Conservation (phyloP, 345 rosid species). For the Mercurialis annua region DNA sequence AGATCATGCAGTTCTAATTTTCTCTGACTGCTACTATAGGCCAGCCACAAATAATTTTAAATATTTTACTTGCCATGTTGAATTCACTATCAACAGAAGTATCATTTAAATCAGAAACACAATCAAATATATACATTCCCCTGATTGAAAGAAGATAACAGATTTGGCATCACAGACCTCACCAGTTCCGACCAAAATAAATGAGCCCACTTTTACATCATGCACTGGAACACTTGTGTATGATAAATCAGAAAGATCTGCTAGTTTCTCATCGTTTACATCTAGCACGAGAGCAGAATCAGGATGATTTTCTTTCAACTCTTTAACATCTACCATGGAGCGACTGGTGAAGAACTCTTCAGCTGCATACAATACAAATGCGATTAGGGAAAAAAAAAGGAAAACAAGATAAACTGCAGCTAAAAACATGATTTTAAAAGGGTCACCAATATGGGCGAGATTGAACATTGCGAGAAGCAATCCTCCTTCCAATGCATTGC, state of each 20-base stretch:
- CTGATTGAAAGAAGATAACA: neutral
- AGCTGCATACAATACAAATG: slow-evolving; percentile 45
- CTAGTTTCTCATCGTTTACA: slow-evolving; percentile 54
- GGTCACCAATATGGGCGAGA: slow-evolving; percentile 87
- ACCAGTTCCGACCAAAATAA: slow-evolving; percentile 87
- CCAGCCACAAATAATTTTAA: neutral
- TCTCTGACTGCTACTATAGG: neutral
- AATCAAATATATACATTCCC: neutral
- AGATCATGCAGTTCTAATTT: neutral
- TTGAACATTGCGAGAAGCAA: slow-evolving; percentile 95
- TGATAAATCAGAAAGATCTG: slow-evolving; percentile 64
- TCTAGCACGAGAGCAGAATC: slow-evolving; percentile 68
- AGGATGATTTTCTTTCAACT: slow-evolving; percentile 88
- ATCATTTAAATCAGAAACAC: neutral
- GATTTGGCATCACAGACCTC: slow-evolving; percentile 64
- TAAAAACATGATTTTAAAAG: slow-evolving; percentile 11
- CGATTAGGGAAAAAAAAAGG: neutral
- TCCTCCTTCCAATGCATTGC: slow-evolving; percentile 93
- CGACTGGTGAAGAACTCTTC: slow-evolving; percentile 94
- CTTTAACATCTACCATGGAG: slow-evolving; percentile 90
- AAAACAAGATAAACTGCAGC: neutral
- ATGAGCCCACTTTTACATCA: slow-evolving; percentile 77
- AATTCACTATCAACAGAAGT: neutral
- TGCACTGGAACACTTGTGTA: slow-evolving; percentile 83
- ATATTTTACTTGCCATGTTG: neutral